Conservation (phyloP, 2,329 filamentous ascomycete species). For the Beauveria caledonica region DNA sequence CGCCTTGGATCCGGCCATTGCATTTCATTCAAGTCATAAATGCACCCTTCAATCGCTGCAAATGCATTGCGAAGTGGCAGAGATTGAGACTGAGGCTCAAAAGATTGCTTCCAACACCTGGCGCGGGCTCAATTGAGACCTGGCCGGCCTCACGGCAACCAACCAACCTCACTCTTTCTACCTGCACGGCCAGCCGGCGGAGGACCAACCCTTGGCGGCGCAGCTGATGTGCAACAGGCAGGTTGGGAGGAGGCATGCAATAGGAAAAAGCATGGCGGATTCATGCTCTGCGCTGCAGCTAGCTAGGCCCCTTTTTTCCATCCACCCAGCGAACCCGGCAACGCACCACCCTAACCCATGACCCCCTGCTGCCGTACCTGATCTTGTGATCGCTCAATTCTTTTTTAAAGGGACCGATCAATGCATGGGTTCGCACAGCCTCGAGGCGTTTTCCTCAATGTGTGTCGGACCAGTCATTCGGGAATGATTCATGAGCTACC, state of each 20-base stretch:
- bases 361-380: conserved; percentile 7
- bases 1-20: background rate
- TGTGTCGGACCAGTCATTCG: background rate
- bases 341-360: conserved; percentile 9
- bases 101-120: background rate
- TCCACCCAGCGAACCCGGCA: background rate
- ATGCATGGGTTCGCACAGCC: background rate
- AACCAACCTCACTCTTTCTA: background rate
- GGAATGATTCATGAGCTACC: background rate
- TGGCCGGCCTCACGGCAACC: background rate
- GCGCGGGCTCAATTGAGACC: background rate
- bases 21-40: background rate
- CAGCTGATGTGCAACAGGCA: conserved; percentile 5
- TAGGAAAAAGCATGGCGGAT: background rate
- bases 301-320: background rate
- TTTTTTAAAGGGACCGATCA: background rate
- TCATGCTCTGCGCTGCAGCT: background rate
- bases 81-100: background rate
- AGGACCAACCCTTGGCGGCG: conserved; percentile 3
- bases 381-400: conserved; percentile 9
- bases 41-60: no score
- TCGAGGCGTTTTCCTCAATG: background rate
- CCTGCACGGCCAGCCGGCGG: background rate
- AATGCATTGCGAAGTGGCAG: background rate
- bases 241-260: background rate